Evolutionary conservation across 352 stramenopile genomes (phyloP).

Genomic region (Phytopythium montanum): DNA sequence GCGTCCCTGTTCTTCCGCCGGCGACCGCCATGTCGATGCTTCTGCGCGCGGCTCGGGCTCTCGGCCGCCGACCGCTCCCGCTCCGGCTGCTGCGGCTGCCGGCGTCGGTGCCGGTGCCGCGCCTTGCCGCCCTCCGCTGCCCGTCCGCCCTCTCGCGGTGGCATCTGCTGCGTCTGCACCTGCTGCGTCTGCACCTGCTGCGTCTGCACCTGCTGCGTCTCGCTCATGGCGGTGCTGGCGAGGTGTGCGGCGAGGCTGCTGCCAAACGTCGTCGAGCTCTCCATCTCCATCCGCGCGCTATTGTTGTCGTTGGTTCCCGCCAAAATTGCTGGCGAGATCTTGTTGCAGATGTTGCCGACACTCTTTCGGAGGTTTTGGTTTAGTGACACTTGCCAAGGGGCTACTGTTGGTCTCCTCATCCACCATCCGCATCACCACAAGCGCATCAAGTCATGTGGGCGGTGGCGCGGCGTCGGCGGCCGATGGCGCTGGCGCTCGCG

Average conservation of each 20-base stretch:
- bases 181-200: not conserved
- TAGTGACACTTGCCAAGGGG: too few species aligned
- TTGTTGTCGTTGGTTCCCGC: not conserved
- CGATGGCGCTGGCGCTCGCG: not conserved
- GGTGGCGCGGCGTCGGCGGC: not conserved
- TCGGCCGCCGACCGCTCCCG: not conserved
- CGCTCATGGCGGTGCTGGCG: not conserved
- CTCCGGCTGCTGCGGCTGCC: not conserved
- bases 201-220: not conserved
- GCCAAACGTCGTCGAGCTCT: not conserved
- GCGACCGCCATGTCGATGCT: constrained; percentile 13
- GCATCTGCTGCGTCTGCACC: not conserved
- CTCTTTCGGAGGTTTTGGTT: too few species aligned
- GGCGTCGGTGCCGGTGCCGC: not conserved
- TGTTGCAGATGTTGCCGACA: too few species aligned
- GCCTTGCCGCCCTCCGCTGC: not conserved
- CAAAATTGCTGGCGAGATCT: not conserved
- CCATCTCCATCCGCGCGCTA: too few species aligned
- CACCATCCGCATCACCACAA: not conserved
- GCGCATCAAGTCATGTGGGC: not conserved
- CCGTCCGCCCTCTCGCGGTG: not conserved
- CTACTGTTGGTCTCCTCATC: too few species aligned
- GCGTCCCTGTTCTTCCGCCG: constrained; percentile 16
- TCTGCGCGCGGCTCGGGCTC: constrained; percentile 14
- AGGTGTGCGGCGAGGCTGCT: not conserved